Evolutionary conservation across 2,329 filamentous ascomycete species (phyloP), one percentile per base, ranked within the genome.

Genomic region (Aureobasidium sp.): DNA sequence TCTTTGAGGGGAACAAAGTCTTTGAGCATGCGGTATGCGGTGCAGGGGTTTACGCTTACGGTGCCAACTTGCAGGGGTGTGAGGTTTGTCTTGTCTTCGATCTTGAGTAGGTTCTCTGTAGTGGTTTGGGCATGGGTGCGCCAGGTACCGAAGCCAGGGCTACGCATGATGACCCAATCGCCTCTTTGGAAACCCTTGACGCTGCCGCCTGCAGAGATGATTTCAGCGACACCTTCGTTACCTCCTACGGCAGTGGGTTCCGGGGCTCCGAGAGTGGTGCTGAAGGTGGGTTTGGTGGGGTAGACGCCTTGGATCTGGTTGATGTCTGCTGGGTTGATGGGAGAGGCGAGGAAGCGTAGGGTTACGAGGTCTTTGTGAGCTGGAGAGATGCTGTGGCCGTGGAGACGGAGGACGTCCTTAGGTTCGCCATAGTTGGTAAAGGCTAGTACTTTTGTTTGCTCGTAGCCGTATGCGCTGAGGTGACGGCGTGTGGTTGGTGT

Each of bases 231-330:
- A 50, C 90, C 95, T 74, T 99, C 95, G 72, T 97, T 97, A 30
- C 91, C 91, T 1, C 86, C 88, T 1, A 94, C 84, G 1, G 90
- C 90, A 8, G 88, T 84, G 2, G 92, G 91, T 29, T 86, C 79
- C 1, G 85, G 67, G 0, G 92, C 97, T 62, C 91, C 89, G 60
- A 99, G 84, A 1, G 84, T 76, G 6, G 86, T 86, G 21, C 85
- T 86, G 75, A 96, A 92, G 48, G 83, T 79, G 0, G 92, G 91
- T 73, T 91, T 91, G 49, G 86, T 86, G 64, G 93, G 93, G 78
- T 99, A 99, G 4, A 93, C 91, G 66, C 94, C 94, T 79, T 99
- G 94, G 70, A 99, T 90, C 70, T 93, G 93, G 80, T 99, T 99
- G 75, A 99, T 90, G 77, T 99, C 94, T 70, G 94, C 92, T 29